Conservation (phyloP, 2,329 filamentous ascomycete genomes). For the Fusarium oxysporum region DNA sequence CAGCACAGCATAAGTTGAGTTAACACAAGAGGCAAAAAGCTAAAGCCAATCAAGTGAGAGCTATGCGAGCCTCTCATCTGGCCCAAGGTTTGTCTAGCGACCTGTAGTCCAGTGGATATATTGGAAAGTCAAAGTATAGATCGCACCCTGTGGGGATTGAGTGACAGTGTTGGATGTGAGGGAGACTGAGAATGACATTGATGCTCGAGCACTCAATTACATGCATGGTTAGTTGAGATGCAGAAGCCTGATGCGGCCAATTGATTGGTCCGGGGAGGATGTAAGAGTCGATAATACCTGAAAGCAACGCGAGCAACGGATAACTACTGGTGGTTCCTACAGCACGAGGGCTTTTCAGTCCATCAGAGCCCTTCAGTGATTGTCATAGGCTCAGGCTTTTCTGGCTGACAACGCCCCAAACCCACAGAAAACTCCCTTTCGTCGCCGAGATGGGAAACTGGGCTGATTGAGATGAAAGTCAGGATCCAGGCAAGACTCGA, state of each 20-base stretch:
- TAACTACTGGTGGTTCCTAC: slow-evolving; percentile 22
- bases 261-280: slow-evolving; percentile 36
- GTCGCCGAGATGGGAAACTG: slow-evolving; percentile 26
- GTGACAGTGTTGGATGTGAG: slow-evolving; percentile 9
- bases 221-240: slow-evolving; percentile 45
- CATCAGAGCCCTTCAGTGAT: slow-evolving; percentile 5
- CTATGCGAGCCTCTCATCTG: slow-evolving; percentile 4
- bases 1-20: slow-evolving; percentile 14
- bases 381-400: slow-evolving; percentile 24
- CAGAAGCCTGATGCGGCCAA: slow-evolving; percentile 15
- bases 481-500: slow-evolving; percentile 1
- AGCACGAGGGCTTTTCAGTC: slow-evolving; percentile 16
- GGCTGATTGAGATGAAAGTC: slow-evolving; percentile 16
- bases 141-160: slow-evolving; percentile 14
- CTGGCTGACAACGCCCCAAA: slow-evolving; percentile 19
- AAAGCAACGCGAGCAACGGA: slow-evolving; percentile 18
- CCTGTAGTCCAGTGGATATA: slow-evolving; percentile 26
- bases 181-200: slow-evolving; percentile 8
- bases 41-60: slow-evolving; percentile 18
- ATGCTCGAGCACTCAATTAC: slow-evolving; percentile 36
- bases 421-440: slow-evolving; percentile 19
- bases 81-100: slow-evolving; percentile 21
- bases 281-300: slow-evolving; percentile 26
- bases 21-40: background rate
- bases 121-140: slow-evolving; percentile 13